Conservation (phyloP, 1,284 basidiomycete species). For the Waitea zeae region DNA sequence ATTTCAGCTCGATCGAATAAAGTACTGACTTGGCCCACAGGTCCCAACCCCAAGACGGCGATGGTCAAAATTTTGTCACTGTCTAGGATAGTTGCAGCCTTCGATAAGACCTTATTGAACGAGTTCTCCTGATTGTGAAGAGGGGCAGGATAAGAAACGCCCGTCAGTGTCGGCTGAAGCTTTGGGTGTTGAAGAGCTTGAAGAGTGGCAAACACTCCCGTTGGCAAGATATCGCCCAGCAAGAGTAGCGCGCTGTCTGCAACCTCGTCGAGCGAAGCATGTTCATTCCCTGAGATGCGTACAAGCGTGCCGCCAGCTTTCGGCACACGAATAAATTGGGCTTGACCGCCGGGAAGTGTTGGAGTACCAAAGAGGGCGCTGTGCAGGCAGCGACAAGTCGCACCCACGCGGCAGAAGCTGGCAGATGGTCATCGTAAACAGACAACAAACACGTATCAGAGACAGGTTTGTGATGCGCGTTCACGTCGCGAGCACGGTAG, state of each 20-base stretch:
- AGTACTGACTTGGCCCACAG: constrained; percentile 44
- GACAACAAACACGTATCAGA: neutral
- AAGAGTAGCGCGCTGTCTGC: constrained; percentile 49
- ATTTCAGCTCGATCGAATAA: neutral
- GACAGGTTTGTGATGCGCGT: neutral
- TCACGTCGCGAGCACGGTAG: neutral
- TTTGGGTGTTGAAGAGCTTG: constrained; percentile 63
- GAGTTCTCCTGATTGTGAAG: too few species aligned
- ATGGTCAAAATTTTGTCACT: constrained; percentile 37
- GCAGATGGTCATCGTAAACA: constrained; percentile 9
- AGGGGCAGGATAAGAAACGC: constrained; percentile 46
- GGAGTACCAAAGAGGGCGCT: constrained; percentile 60
- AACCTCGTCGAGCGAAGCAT: constrained; percentile 17
- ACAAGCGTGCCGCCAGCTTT: constrained; percentile 68
- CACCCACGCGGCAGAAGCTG: constrained; percentile 61
- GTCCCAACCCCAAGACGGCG: constrained; percentile 56
- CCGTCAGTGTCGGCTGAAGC: constrained; percentile 34
- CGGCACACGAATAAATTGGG: constrained; percentile 73
- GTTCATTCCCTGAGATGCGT: constrained; percentile 32
- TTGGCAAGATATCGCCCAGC: constrained; percentile 69
- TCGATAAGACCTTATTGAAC: too few species aligned
- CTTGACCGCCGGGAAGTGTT: constrained; percentile 66
- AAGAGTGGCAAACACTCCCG: constrained; percentile 57
- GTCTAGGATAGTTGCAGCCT: constrained; percentile 11
- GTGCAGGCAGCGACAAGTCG: constrained; percentile 59